Percentiles rank a stretch among this genome's conserved stretches.
phyloP scores from a whole-genome alignment of 768 basidiomycete species.

The Boletus bicolor region DNA sequence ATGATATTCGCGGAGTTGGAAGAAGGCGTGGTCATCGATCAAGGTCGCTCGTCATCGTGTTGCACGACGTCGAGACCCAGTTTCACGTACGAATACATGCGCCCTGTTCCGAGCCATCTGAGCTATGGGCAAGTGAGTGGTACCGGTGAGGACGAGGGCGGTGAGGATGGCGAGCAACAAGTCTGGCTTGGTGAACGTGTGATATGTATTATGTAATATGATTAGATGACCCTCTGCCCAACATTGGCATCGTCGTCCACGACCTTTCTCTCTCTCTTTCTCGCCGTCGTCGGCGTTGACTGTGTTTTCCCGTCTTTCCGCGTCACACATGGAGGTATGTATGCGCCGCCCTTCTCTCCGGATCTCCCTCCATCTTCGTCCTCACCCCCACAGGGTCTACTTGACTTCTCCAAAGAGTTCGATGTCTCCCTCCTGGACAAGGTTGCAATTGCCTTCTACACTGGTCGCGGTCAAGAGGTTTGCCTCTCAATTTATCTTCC shows the following conservation, averaged over 20 bases:
- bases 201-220: conserved; percentile 33
- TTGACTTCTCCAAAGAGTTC: conserved; percentile 92
- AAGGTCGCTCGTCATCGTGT: conserved; percentile 11
- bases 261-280: conserved; percentile 6
- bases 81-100: background rate
- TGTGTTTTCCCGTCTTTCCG: background rate
- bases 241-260: conserved; percentile 22
- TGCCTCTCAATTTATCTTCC: conserved; percentile 21
- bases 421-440: conserved; percentile 91
- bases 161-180: background rate
- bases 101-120: background rate
- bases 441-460: conserved; percentile 90
- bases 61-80: background rate
- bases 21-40: background rate
- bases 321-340: conserved; percentile 39
- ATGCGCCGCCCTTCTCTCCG: background rate
- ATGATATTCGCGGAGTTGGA: conserved; percentile 17
- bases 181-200: conserved; percentile 9
- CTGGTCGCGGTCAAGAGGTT: conserved; percentile 81
- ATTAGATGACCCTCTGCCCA: conserved; percentile 40
- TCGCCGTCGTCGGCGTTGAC: conserved; percentile 11
- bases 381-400: conserved; percentile 56
- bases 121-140: background rate
- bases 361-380: conserved; percentile 8
- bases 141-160: background rate